Base-by-base conservation (phyloP, 2,329 filamentous ascomycete species). In the Aspergillus sp. region DNA sequence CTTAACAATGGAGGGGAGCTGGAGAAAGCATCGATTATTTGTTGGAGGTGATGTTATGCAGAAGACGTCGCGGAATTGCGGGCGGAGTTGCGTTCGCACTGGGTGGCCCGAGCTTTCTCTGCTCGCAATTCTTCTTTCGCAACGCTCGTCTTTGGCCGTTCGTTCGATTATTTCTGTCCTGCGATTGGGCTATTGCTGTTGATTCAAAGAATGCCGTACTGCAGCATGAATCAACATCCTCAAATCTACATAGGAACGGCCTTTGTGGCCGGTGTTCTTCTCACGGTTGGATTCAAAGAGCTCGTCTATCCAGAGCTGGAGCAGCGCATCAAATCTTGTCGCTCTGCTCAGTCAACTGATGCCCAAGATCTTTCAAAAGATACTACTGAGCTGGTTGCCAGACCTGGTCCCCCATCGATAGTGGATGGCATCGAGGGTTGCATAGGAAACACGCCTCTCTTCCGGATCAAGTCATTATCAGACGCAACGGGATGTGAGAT, bases 391-490 rank as follows among this genome's bases (percentile, higher is more conserved):
- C 35, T 61, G 7, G 43, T 46, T 37, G 57, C 58, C 7, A 57
- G 59, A 36, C 40, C 58, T 38, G 64, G 66, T 1, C 67, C 67
- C 27, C 67, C 67, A 9, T 54, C 59, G 27, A 81, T 91, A 44
- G 80, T 82, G 10, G 79, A 88, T 44, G 93, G 93, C 12, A 87
- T 98, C 47, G 90, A 95, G 66, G 88, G 85, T 37, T 88, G 86
- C 61, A 97, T 98, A 61, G 93, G 93, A 44, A 87, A 95, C 67
- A 98, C 93, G 10, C 91, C 90, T 1, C 77, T 98, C 27, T 80
- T 98, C 57, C 81, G 82, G 51, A 90, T 98, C 62, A 86, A 83
- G 54, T 90, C 87, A 32, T 78, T 98, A 26, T 94, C 88, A 4
- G 82, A 86, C 37, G 88, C 84, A 12, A 96, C 93, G 4, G 90